Base-by-base conservation (phyloP, 306 rosid genomes). In the Amphicarpaea edgeworthii region DNA sequence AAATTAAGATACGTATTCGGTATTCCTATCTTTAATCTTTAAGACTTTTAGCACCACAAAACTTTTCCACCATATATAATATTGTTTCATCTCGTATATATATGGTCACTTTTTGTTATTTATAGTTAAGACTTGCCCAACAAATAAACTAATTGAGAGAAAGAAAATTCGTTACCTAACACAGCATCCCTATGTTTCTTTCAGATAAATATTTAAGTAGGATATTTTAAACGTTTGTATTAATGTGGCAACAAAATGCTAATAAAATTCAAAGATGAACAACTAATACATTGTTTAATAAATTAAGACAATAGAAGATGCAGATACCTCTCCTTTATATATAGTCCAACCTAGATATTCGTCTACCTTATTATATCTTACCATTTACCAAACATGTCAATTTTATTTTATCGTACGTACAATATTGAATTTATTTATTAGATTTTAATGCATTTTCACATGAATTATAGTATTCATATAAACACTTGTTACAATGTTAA, bases 1-100 rank as follows among this genome's bases (percentile, higher is more conserved):
- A 65, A 72, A 17, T 19, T 6, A 57, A 75, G 75, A 37, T 61
- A 68, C 72, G 64, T 79, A 87, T 76, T 86, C 95, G 49, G 43
- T 62, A 63, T 64, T 64, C 61, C 75, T 32, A 40, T 75, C 77
- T 81, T 77, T 72, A 59, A 24, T 42, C 87, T 72, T 79, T 73
- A 47, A 7, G 88, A 89, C 82, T 75, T 81, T 73, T 54, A 37
- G 73, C 41, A 49, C 40, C 66, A 40, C 76, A 41, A 75, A 51
- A 68, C 42, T 30, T 50, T 49, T 40, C 26, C 75, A 49, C 26
- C 41, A 19, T 16, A 32, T 34, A 70, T n/a, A n/a, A n/a, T n/a
- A n/a, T n/a, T n/a, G 1, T 70, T 73, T 65, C 19, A 45, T 49
- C 46, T 41, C 42, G 12, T 26, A n/a, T n/a, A n/a, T 15, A 68